These are phyloP conservation scores for Asterochloris erici DNA, from an alignment of 139 green algal genomes.

Conservation along the genomic window DNA sequence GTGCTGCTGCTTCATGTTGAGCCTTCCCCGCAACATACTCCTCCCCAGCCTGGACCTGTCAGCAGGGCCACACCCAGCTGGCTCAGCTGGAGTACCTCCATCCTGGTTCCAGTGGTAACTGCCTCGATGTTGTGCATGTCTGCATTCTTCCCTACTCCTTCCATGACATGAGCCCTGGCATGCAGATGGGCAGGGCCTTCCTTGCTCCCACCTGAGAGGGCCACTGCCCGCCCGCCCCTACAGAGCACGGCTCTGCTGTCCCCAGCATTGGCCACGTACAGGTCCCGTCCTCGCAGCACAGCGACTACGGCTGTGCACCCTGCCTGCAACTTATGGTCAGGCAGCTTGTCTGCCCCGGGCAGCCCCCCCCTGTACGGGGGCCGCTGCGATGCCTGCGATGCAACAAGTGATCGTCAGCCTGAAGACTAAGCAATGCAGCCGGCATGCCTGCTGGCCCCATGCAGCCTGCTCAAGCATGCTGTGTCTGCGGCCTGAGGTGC, in stretches of 20 bases:
- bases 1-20: no score
- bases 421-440: no score
- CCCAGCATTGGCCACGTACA: conserved; percentile 90
- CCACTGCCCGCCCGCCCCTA: conserved; percentile 31
- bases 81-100: no score
- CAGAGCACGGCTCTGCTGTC: conserved; percentile 84
- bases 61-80: no score
- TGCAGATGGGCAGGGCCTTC: conserved; percentile 37
- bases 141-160: no score
- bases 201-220: conserved; percentile 68
- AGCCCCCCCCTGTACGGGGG: neutral
- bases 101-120: no score
- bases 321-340: conserved; percentile 36
- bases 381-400: neutral
- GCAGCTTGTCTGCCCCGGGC: no score
- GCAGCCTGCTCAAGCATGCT: neutral
- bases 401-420: neutral
- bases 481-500: no score
- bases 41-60: no score
- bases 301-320: conserved; percentile 89
- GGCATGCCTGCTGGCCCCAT: neutral
- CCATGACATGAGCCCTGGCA: neutral
- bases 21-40: no score
- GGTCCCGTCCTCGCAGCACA: conserved; percentile 56
- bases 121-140: no score